Evolutionary conservation across 257 asterid genomes (phyloP), one percentile per base, ranked within the genome.

Genomic region (Scutellaria galericulata): DNA sequence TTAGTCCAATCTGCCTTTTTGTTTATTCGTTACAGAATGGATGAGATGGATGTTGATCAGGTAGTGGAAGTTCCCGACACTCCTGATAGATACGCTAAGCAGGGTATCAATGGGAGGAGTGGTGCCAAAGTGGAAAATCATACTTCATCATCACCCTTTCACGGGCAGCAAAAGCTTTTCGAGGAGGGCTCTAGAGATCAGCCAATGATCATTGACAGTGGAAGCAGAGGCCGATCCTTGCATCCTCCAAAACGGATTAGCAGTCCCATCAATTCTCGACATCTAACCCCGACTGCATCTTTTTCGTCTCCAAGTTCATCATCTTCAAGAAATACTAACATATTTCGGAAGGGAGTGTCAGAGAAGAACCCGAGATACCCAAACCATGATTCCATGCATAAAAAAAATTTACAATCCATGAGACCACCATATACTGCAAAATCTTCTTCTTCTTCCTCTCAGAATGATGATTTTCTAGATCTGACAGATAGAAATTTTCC

Each of bases 61-160:
- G 35, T 73, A 9, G 37, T 76, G 54, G 96, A 84, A 73, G 84
- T 90, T 77, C 97, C 97, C 2, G 98, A 88, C 73, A 90, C 97
- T 78, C 98, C 98, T 1, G 91, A 86, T 68, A 82, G 91, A 78
- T 78, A 83, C 53, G 68, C 79, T 47, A 68, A 78, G 9, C 79
- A 41, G 55, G 67, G 75, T 61, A 62, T 41, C 62, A 78, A 69
- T 64, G 81, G 66, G 56, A 82, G 74, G 80, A 76, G 54, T 68
- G 63, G 54, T 50, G 66, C n/a, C 22, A 70, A 18, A 24, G 73
- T 66, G 57, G 84, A 72, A 63, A 84, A 65, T 37, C 74, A 47
- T 35, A 31, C 18, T 27, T 74, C 73, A 56, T 48, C 82, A 15
- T 18, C n/a, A 20, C 73, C 65, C 59, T 37, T 48, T 60, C 68